Base-by-base conservation (phyloP, 768 basidiomycete genomes). In the Pleurotus ostreatus region DNA sequence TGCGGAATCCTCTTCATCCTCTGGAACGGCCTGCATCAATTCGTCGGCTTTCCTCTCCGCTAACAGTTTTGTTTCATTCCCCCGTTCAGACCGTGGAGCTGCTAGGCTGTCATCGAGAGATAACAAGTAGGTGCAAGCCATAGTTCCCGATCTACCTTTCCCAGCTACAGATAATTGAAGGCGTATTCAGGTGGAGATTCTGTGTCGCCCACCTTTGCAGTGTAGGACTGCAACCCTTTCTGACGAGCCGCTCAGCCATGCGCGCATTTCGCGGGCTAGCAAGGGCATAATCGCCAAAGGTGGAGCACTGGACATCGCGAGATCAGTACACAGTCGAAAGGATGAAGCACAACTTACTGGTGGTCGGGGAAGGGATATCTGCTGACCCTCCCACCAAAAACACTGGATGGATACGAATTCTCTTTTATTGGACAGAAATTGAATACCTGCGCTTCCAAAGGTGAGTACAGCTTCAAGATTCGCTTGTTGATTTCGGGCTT, bases 311-410 rank as follows among this genome's bases (percentile, higher is more conserved):
- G 7, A 16, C 16, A 5, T 20, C 55, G 23, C 41, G 39, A 45
- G 43, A 38, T 38, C 16, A 48, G 20, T 7, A 41, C 41, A 11
- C 11, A 34, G 30, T 34, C 11, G 9, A 34, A 34, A 9, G 30
- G 11, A 34, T 34, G 22, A 41, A 23, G 5, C 5, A 49, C 12
- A 46, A 78, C 88, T 69, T 60, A 90, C 85, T 94, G 89, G 66
- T 95, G 93, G 65, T 95, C 93, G 18, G 93, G 93, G 65, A 92
- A 94, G 0, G 93, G 93, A 64, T 88, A 94, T 51, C 92, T 74
- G 62, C 88, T 91, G 15, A 93, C 88, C 41, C 89, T 75, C 6
- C 85, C 84, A 11, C 80, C 79, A 65, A 94, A 94, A 38, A 85
- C 71, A 46, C 71, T 70, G 2, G 85, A 72, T 2, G 84, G 80